Base-by-base conservation (phyloP, 1,139 yeast species). In the Yamadazyma epiphylla region DNA sequence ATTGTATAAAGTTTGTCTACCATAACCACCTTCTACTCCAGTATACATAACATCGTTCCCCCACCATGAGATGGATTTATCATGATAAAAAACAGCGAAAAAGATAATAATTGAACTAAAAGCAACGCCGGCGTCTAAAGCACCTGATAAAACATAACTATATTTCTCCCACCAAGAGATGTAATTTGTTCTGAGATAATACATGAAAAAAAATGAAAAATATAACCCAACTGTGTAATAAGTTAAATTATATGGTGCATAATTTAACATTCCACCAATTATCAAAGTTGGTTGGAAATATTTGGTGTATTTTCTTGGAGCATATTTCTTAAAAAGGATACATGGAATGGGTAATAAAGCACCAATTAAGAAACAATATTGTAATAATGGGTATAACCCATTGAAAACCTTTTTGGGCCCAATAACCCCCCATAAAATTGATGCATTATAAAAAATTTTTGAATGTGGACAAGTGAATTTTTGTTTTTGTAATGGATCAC, bases 381-480 rank as follows among this genome's bases (percentile, higher is more conserved):
- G 58, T 49, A 73, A 49, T 20, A 58, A 43, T 15, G 78, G 78
- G 42, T 74, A 74, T 13, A 72, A 45, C 1, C 65, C 67, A 36
- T 55, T 55, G 39, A 73, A 73, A 30, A 64, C 69, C 38, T 70
- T 62, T 41, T 61, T 55, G 1, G 83, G 80, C 2, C 83, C 84
- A 41, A 78, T 70, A 8, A 74, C 73, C 33, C 85, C 84, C 84
- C 83, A 78, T 20, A 74, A 55, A 12, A 77, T 64, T 1, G 80
- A 69, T 2, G 82, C 77, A 30, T 65, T 63, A 55, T 61, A 77
- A 49, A 68, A 75, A 1, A 69, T 70, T 19, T 56, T 58, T 7
- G 70, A 61, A 19, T 37, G 34, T 22, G 75, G 78, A 48, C 83
- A 77, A 5, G 72, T 59, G 48, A 73, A 75, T 24, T 59, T 57